A percentile compares a stretch with the other conserved stretches of the same genome.
Evolutionary conservation across 352 stramenopile genomes (phyloP).

Genomic region (Globisporangium echinulatum): DNA sequence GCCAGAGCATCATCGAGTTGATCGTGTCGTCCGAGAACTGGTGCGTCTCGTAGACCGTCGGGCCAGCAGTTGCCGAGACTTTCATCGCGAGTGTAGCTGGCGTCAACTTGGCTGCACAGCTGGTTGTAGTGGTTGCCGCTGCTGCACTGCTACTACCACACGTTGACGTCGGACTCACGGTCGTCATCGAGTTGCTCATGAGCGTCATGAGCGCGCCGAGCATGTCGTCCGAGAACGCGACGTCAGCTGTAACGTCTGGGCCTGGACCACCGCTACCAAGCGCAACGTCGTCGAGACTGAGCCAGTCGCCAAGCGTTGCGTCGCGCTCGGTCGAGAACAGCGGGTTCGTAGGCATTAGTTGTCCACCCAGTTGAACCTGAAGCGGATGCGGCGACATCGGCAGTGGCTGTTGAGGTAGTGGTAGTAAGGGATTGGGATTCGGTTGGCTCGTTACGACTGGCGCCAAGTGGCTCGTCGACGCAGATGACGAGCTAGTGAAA

Average conservation of each 20-base stretch:
- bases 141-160: not conserved
- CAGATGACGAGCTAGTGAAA: not conserved
- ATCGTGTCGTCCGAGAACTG: conserved; percentile 50
- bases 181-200: conserved; percentile 29
- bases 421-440: not conserved
- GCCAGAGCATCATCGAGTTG: conserved; percentile 35
- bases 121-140: conserved; percentile 4
- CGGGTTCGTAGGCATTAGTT: conserved; percentile 2
- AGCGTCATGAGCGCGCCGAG: conserved; percentile 27
- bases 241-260: conserved; percentile 4
- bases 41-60: conserved; percentile 28
- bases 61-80: not conserved
- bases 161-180: conserved; percentile 2
- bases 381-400: not conserved
- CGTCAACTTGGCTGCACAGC: conserved; percentile 4
- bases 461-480: not conserved
- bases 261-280: not conserved
- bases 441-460: not conserved
- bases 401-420: not conserved
- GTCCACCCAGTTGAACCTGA: too few relatives aligned
- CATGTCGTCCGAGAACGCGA: conserved; percentile 21
- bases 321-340: conserved; percentile 14
- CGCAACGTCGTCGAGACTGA: conserved; percentile 10
- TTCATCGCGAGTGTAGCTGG: conserved; percentile 1
- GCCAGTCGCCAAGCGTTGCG: conserved; percentile 5